Conservation (phyloP, 805 yeast genomes). For the Wickerhamiella kazuoi region DNA sequence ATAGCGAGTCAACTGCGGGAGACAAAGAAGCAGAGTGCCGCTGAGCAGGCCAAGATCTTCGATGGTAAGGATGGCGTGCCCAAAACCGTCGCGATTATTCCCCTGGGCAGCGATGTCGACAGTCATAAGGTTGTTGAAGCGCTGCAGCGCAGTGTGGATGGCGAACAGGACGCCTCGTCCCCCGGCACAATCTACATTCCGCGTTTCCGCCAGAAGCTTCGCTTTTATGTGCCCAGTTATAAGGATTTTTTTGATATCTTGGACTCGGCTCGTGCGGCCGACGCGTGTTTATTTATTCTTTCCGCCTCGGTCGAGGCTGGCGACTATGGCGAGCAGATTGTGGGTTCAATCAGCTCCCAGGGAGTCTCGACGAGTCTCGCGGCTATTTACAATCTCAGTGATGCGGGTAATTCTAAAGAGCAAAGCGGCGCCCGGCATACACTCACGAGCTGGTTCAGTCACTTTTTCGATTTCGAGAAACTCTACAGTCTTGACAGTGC, state of each 20-base stretch:
- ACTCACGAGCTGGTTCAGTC: conserved; percentile 44
- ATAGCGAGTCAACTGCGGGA: conserved; percentile 55
- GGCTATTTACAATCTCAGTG: conserved; percentile 60
- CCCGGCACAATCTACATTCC: conserved; percentile 31
- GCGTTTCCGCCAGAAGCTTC: conserved; percentile 59
- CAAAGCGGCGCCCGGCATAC: conserved; percentile 55
- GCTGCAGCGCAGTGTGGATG: conserved; percentile 8
- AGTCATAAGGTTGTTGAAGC: conserved; percentile 15
- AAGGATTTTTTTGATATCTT: conserved; percentile 47
- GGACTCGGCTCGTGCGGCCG: conserved; percentile 80
- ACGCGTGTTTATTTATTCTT: conserved; percentile 75
- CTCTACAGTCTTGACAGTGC: conserved; percentile 49
- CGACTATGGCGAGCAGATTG: conserved; percentile 69
- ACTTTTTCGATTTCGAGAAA: conserved; percentile 63
- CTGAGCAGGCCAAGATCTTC: conserved; percentile 48
- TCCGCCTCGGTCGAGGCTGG: conserved; percentile 78
- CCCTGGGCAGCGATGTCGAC: conserved; percentile 57
- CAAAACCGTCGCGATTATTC: conserved; percentile 62
- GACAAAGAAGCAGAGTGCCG: conserved; percentile 45
- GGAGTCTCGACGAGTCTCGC: conserved; percentile 76
- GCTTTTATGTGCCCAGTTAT: conserved; percentile 47
- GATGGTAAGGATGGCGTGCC: conserved; percentile 70
- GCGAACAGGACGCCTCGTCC: conserved; percentile 8
- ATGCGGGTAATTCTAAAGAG: conserved; percentile 36
- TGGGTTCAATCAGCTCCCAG: conserved; percentile 78